Conservation (phyloP, 306 rosid genomes). For the Oxytropis ochrocephala region DNA sequence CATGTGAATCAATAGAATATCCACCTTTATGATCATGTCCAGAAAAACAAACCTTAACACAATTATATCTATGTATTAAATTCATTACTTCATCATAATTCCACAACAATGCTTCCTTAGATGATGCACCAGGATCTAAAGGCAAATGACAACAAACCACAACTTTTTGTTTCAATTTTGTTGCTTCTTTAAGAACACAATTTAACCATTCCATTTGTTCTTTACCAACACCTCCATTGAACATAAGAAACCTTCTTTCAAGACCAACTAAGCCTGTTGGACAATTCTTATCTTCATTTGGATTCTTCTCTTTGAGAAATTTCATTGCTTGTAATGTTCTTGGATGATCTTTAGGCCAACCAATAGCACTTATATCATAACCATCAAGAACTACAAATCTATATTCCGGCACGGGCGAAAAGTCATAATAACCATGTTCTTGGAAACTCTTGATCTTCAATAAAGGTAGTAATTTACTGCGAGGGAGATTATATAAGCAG, state of each 20-base stretch:
- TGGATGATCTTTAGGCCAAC: slow-evolving; percentile 84
- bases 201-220: slow-evolving; percentile 83
- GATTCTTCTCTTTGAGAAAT: slow-evolving; percentile 64
- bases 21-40: slow-evolving; percentile 96
- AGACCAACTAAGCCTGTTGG: slow-evolving; percentile 63
- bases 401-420: slow-evolving; percentile 61
- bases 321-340: slow-evolving; percentile 51
- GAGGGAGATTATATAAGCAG: slow-evolving; percentile 94
- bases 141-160: slow-evolving; percentile 81
- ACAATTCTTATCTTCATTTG: slow-evolving; percentile 74
- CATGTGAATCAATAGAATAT: slow-evolving; percentile 63
- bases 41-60: slow-evolving; percentile 73
- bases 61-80: slow-evolving; percentile 55
- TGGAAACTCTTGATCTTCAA: slow-evolving; percentile 45
- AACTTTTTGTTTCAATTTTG: slow-evolving; percentile 60
- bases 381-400: slow-evolving; percentile 85
- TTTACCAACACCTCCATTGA: slow-evolving; percentile 87
- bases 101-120: slow-evolving; percentile 68
- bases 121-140: slow-evolving; percentile 58
- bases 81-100: slow-evolving; percentile 74
- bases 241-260: slow-evolving; percentile 81
- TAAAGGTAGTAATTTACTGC: slow-evolving; percentile 57
- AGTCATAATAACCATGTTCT: slow-evolving; percentile 65
- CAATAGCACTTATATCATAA: slow-evolving; percentile 80
- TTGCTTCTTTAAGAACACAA: slow-evolving; percentile 55